Evolutionary conservation across 192 early-diverging fungal genomes (phyloP).

Genomic region (Rhizophagus sp.): DNA sequence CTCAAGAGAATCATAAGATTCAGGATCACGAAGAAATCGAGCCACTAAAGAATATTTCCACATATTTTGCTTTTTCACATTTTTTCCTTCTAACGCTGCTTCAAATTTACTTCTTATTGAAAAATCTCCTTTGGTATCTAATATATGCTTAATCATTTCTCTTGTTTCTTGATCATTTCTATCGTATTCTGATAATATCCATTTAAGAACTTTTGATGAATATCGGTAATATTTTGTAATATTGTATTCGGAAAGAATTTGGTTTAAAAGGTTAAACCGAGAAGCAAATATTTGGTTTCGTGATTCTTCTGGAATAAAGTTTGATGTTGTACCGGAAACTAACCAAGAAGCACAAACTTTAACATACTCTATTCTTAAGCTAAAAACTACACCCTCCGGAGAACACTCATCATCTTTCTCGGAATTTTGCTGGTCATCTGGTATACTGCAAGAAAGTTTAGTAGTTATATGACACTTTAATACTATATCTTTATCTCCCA

Average conservation of each 20-base stretch:
- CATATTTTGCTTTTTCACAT: slow-evolving; percentile 4
- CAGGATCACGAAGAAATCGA: slow-evolving; percentile 8
- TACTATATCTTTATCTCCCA: slow-evolving; percentile 27
- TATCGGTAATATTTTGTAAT: slow-evolving; percentile 11
- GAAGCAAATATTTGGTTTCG: slow-evolving; percentile 3
- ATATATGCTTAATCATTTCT: background rate
- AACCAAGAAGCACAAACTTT: slow-evolving; percentile 27
- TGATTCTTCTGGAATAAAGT: background rate
- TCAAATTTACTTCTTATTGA: background rate
- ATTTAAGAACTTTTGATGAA: slow-evolving; percentile 10
- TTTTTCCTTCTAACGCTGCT: slow-evolving; percentile 5
- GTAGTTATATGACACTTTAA: background rate
- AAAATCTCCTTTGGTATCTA: slow-evolving; percentile 15
- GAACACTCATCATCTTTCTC: background rate
- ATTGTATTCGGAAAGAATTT: background rate
- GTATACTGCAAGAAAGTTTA: background rate
- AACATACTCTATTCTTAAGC: slow-evolving; percentile 11
- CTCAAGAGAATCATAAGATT: background rate
- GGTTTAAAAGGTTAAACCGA: background rate
- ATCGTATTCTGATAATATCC: slow-evolving; percentile 6
- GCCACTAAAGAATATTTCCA: slow-evolving; percentile 8
- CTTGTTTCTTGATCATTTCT: background rate
- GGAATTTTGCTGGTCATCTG: background rate
- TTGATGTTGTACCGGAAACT: slow-evolving; percentile 3
- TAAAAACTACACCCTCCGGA: background rate